Evolutionary conservation across 352 stramenopile genomes (phyloP).

Genomic region (Phytophthora constricta): DNA sequence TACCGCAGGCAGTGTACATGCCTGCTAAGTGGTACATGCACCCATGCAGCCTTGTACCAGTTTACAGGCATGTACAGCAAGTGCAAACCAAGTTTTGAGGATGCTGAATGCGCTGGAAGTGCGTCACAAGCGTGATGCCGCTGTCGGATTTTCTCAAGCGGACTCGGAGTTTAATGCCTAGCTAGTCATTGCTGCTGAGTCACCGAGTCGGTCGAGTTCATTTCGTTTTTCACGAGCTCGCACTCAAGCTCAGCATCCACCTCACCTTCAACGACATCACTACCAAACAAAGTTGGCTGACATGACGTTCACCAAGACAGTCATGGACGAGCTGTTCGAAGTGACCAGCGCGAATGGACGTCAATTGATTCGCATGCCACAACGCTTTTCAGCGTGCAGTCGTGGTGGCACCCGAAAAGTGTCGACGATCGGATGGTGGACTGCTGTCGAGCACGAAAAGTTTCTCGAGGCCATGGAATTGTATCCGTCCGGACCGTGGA

Average conservation of each 20-base stretch:
- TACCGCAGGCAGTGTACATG: neutral
- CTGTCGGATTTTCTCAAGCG: too few species aligned
- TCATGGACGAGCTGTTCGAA: neutral
- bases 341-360: neutral
- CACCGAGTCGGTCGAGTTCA: neutral
- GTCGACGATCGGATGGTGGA: constrained; percentile 7
- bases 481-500: constrained; percentile 52
- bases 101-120: too few species aligned
- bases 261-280: neutral
- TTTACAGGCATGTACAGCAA: too few species aligned
- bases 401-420: neutral
- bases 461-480: constrained; percentile 55
- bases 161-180: too few species aligned
- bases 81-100: too few species aligned
- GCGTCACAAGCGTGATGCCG: too few species aligned
- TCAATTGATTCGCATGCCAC: neutral
- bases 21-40: neutral
- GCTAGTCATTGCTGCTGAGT: too few species aligned
- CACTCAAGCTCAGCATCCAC: neutral
- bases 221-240: neutral
- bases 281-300: neutral
- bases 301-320: neutral
- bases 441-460: constrained; percentile 41
- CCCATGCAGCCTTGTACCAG: too few species aligned
- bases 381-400: neutral